These are phyloP conservation scores for Coemansia sp. DNA, from an alignment of 192 early-diverging fungal genomes.

Conservation along the genomic window DNA sequence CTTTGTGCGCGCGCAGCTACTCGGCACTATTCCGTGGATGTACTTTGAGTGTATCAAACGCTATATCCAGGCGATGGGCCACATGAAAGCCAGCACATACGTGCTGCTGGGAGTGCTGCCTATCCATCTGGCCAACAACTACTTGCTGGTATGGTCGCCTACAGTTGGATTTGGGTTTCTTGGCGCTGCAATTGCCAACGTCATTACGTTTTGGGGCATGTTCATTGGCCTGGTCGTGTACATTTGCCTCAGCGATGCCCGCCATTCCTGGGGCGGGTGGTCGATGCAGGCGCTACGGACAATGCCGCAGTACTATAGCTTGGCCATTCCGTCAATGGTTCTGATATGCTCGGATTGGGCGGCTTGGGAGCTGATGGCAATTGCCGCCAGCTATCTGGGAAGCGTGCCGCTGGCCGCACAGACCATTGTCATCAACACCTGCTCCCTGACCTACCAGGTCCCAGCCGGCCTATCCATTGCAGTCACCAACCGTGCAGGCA, in stretches of 20 bases:
- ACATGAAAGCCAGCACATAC: conserved; percentile 80
- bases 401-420: conserved; percentile 58
- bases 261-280: conserved; percentile 70
- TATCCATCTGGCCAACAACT: conserved; percentile 74
- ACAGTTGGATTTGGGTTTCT: conserved; percentile 69
- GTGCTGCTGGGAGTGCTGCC: conserved; percentile 70
- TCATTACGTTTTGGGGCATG: conserved; percentile 74
- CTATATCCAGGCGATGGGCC: conserved; percentile 85
- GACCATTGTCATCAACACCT: conserved; percentile 57
- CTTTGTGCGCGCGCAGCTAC: conserved; percentile 66
- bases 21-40: conserved; percentile 74
- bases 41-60: conserved; percentile 83
- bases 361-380: conserved; percentile 49
- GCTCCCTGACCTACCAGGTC: conserved; percentile 53
- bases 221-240: conserved; percentile 65
- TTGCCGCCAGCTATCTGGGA: conserved; percentile 59
- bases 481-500: conserved; percentile 56
- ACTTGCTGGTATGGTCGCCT: conserved; percentile 75
- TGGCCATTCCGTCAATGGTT: conserved; percentile 71
- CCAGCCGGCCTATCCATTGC: conserved; percentile 57
- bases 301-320: conserved; percentile 55
- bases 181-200: conserved; percentile 81
- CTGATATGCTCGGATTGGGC: conserved; percentile 76
- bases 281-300: conserved; percentile 38
- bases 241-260: conserved; percentile 52